A percentile compares a stretch with the other conserved stretches of the same genome.
phyloP scores from a whole-genome alignment of 495 filamentous ascomycete genomes.

The Friedmanniomyces endolithicus region DNA sequence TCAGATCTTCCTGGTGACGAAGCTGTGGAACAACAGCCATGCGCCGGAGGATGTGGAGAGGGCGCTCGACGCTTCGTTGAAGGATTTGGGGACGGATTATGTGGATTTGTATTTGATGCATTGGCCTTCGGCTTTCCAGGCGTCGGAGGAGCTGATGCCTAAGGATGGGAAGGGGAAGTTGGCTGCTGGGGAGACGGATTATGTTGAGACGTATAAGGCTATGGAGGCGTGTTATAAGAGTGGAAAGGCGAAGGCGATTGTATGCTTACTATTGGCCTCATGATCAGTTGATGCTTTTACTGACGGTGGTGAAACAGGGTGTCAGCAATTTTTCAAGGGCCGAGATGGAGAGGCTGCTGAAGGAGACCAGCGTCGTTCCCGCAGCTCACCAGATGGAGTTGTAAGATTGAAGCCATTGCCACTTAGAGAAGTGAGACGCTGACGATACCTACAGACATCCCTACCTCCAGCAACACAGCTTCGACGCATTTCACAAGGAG shows the following conservation, averaged over 20 bases:
- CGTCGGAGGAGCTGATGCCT: slow-evolving; percentile 19
- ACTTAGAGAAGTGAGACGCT: background rate
- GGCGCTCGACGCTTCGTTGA: slow-evolving; percentile 20
- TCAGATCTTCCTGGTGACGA: slow-evolving; percentile 25
- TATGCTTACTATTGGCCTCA: background rate
- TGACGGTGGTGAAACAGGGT: slow-evolving; percentile 29
- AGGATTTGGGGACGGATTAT: slow-evolving; percentile 24
- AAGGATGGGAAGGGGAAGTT: slow-evolving; percentile 24
- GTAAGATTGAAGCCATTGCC: background rate
- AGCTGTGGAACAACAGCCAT: slow-evolving; percentile 29
- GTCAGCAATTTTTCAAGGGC: slow-evolving; percentile 63
- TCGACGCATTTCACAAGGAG: slow-evolving; percentile 41
- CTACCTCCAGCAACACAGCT: slow-evolving; percentile 48
- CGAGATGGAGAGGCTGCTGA: slow-evolving; percentile 56
- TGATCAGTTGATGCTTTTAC: background rate
- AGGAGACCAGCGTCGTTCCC: slow-evolving; percentile 41
- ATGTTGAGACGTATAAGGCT: slow-evolving; percentile 35
- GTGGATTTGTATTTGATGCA: slow-evolving; percentile 31
- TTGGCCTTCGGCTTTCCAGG: slow-evolving; percentile 28
- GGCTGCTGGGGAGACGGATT: slow-evolving; percentile 22
- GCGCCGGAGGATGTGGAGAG: slow-evolving; percentile 20
- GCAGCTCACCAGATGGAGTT: slow-evolving; percentile 14
- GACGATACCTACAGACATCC: slow-evolving; percentile 37
- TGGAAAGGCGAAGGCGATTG: slow-evolving; percentile 49
- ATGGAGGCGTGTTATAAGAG: slow-evolving; percentile 49